Evolutionary conservation across 108 stramenopile species (phyloP), one percentile per base, ranked within the genome.

Genomic region (Stephanodiscus triporus): DNA sequence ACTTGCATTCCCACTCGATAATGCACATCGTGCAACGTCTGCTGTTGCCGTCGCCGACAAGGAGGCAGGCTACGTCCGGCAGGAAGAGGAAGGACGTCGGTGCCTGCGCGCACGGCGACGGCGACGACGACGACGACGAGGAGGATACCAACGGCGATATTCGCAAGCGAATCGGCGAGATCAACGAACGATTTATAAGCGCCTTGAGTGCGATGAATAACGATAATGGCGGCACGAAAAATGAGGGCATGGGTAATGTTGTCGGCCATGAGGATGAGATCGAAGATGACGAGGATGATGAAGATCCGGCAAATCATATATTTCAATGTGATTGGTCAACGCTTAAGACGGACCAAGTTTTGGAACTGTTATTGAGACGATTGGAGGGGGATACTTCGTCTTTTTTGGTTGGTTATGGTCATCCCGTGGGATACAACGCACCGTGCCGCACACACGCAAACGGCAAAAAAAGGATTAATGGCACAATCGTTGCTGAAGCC

Each of bases 1-100:
- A 97, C 53, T 75, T 97, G 20, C 85, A 92, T 60, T 95, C 94
- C 61, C 93, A 95, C 78, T 96, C 96, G 34, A 87, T 98, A 9
- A 93, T 96, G 94, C 96, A 97, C 76, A 91, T 98, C 60, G 87
- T 95, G 14, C 93, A 97, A 81, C 80, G 93, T 30, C 77, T 98
- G 13, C 61, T 98, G 68, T 45, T 96, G 67, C 97, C 97, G 17
- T 86, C 92, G 63, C 85, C 78, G 6, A 81, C 82, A 23, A 47
- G 82, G 20, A 68, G 43, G 78, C 86, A 56, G 66, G 27, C 30
- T 30, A 30, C 30, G 30, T 4, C 30, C 17, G 38, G 19, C 51
- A 50, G 66, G 75, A 55, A 72, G 76, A 26, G 23, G 53, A 34
- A 17, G 9, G 62, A 11, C 8, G 14, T 59, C 16, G 30, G 37